These are phyloP conservation scores for Polygonum aviculare DNA, from an alignment of 148 eudicot species.

Conservation along the genomic window DNA sequence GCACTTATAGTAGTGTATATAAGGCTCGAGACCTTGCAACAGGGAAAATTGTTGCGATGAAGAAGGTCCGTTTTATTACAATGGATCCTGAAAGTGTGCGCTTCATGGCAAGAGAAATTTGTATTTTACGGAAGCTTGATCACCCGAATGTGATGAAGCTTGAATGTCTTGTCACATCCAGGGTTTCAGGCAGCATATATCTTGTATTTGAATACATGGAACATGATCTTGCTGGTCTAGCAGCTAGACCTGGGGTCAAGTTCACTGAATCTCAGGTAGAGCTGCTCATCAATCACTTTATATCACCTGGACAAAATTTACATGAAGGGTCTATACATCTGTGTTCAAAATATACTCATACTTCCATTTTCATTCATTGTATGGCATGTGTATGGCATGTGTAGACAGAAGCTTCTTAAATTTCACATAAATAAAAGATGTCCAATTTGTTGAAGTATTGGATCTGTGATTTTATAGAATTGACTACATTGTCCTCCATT, in stretches of 20 bases:
- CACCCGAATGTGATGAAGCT: conserved; percentile 66
- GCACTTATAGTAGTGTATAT: conserved; percentile 60
- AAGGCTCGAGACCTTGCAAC: conserved; percentile 55
- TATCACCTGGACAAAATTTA: neutral
- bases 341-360: neutral
- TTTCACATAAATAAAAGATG: neutral
- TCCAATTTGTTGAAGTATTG: neutral
- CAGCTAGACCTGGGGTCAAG: conserved; percentile 32
- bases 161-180: conserved; percentile 47
- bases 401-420: neutral
- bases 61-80: conserved; percentile 51
- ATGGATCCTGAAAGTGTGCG: conserved; percentile 74
- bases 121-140: conserved; percentile 43
- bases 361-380: neutral
- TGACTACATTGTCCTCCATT: neutral
- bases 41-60: conserved; percentile 49
- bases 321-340: neutral
- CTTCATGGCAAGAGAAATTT: conserved; percentile 54
- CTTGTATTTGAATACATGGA: conserved; percentile 68
- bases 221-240: conserved; percentile 61
- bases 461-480: neutral
- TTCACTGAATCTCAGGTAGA: conserved; percentile 52
- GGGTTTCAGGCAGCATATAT: conserved; percentile 41
- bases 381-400: neutral
- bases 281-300: neutral